These are phyloP conservation scores for Verticillium tricorpus DNA, from an alignment of 2,329 filamentous ascomycete genomes.

Conservation along the genomic window DNA sequence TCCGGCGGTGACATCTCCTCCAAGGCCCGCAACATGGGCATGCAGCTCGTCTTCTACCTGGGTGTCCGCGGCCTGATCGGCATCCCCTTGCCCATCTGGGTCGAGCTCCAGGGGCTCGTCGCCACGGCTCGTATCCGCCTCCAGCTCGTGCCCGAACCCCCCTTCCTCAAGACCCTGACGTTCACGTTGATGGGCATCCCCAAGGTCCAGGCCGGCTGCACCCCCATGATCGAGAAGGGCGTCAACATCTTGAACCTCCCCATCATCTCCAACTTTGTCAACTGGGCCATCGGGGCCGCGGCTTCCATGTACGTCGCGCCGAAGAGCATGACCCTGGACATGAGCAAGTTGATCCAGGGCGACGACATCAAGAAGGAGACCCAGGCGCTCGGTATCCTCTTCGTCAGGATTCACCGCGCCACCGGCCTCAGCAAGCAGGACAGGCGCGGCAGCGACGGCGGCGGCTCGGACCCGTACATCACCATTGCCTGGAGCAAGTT, in stretches of 20 bases:
- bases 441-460: constrained; percentile 70
- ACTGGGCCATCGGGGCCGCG: constrained; percentile 85
- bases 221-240: constrained; percentile 86
- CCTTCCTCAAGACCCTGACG: constrained; percentile 86
- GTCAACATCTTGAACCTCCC: constrained; percentile 90
- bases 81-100: constrained; percentile 82
- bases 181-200: constrained; percentile 94
- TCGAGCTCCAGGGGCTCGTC: constrained; percentile 68
- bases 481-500: constrained; percentile 95
- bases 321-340: constrained; percentile 87
- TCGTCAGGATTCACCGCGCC: constrained; percentile 86
- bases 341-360: constrained; percentile 85
- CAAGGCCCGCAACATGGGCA: constrained; percentile 69
- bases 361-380: constrained; percentile 91
- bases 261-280: constrained; percentile 93
- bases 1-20: constrained; percentile 65
- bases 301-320: constrained; percentile 90
- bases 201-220: constrained; percentile 82
- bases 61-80: constrained; percentile 87
- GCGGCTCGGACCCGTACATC: constrained; percentile 93
- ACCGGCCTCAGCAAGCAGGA: constrained; percentile 90
- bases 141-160: constrained; percentile 79
- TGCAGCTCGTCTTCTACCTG: constrained; percentile 83
- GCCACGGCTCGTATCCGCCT: constrained; percentile 65
- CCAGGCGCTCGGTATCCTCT: constrained; percentile 81